A percentile compares a stretch with the other conserved stretches of the same genome.
Conservation (phyloP, 1,284 basidiomycete genomes). For the Athelia sp. region DNA sequence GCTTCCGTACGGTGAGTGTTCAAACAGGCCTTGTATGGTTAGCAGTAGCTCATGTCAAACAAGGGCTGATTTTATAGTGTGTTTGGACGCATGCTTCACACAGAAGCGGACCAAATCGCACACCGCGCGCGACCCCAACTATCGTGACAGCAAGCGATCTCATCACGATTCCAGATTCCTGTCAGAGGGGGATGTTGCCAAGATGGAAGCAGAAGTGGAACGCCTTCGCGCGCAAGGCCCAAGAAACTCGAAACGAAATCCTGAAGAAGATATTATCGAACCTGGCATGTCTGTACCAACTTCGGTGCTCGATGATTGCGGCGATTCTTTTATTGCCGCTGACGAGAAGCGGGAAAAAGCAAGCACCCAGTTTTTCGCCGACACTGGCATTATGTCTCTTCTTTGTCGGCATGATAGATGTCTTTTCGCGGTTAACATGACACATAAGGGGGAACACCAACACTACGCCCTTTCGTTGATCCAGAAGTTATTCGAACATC, state of each 20-base stretch:
- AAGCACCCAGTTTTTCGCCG: conserved; percentile 12
- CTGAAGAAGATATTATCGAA: background rate
- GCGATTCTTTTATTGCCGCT: conserved; percentile 15
- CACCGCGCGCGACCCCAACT: background rate
- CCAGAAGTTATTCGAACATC: conserved; percentile 11
- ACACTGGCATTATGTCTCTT: conserved; percentile 18
- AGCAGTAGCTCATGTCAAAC: background rate
- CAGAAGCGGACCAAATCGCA: conserved; percentile 5
- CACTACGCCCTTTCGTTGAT: conserved; percentile 15
- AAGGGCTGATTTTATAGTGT: conserved; percentile 6
- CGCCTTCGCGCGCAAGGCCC: background rate
- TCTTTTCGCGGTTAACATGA: conserved; percentile 17
- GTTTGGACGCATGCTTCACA: conserved; percentile 13
- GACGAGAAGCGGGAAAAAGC: conserved; percentile 15
- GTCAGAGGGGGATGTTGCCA: conserved; percentile 2
- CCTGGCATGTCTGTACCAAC: conserved; percentile 5
- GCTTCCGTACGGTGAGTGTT: background rate
- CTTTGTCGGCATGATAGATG: conserved; percentile 19
- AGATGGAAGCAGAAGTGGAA: background rate
- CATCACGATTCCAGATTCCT: conserved; percentile 10
- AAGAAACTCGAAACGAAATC: background rate
- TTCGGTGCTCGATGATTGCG: conserved; percentile 13
- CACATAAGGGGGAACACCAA: conserved; percentile 17
- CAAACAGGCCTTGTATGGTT: background rate
- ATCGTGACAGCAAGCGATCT: background rate